These are phyloP conservation scores for Parietaria judaica DNA, from an alignment of 306 rosid genomes.

Conservation along the genomic window DNA sequence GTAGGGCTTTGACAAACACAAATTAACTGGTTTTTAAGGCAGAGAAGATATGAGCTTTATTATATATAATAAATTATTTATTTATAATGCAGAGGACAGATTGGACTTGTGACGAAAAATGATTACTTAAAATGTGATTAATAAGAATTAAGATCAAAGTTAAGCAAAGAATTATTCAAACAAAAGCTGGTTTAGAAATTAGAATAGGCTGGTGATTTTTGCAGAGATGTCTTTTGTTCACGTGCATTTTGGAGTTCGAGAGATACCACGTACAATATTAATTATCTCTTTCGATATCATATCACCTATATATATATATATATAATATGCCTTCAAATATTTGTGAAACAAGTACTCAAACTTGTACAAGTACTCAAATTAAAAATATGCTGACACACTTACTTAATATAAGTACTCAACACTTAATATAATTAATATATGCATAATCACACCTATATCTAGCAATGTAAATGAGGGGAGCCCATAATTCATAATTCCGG, in stretches of 20 bases:
- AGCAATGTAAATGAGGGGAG: too few species aligned
- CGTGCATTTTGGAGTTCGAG: slow-evolving; percentile 34
- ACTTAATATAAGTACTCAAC: too few species aligned
- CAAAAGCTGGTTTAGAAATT: slow-evolving; percentile 23
- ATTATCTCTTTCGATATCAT: too few species aligned
- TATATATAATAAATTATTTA: too few species aligned
- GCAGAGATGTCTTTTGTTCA: slow-evolving; percentile 21
- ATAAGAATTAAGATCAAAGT: slow-evolving; percentile 27
- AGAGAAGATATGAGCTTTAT: slow-evolving; percentile 5
- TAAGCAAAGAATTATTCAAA: not conserved
- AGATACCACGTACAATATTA: slow-evolving; percentile 19
- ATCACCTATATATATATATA: too few species aligned
- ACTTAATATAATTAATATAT: too few species aligned
- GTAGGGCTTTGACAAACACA: not conserved
- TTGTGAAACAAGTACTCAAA: too few species aligned
- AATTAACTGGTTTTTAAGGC: not conserved
- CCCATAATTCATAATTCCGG: too few species aligned
- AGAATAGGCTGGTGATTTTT: slow-evolving; percentile 17
- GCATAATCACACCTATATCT: too few species aligned
- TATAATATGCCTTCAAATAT: too few species aligned
- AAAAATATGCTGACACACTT: too few species aligned
- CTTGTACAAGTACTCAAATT: too few species aligned
- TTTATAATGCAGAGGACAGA: slow-evolving; percentile 11
- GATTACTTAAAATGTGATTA: slow-evolving; percentile 22
- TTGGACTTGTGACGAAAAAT: slow-evolving; percentile 23